Percentiles rank a stretch among this genome's conserved stretches.
These are phyloP conservation scores for Graphilbum fragrans DNA, from an alignment of 2,329 filamentous ascomycete genomes.

Conservation along the genomic window DNA sequence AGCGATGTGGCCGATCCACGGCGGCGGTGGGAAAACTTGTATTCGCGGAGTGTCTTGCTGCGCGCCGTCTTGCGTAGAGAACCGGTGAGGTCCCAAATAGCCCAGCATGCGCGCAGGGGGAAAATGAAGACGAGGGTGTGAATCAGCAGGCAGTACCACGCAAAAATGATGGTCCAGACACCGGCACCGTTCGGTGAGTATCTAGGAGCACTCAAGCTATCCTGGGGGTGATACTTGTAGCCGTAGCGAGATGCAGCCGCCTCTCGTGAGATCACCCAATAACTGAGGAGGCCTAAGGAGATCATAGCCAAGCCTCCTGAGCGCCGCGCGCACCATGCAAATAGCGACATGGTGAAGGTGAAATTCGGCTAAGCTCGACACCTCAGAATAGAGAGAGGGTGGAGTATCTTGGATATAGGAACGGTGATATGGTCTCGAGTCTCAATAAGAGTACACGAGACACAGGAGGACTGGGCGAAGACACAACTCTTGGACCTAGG, in stretches of 20 bases:
- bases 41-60: constrained; percentile 32
- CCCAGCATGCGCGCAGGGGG: constrained; percentile 49
- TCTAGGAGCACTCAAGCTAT: constrained; percentile 22
- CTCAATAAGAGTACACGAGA: too few species aligned
- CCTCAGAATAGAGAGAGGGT: too few species aligned
- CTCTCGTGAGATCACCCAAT: constrained; percentile 42
- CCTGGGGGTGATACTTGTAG: constrained; percentile 29
- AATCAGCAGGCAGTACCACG: constrained; percentile 53
- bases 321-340: constrained; percentile 40
- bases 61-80: constrained; percentile 32
- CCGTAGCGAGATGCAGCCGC: constrained; percentile 28
- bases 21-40: constrained; percentile 33
- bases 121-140: constrained; percentile 54
- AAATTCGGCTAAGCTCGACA: too few species aligned
- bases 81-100: constrained; percentile 44
- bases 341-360: constrained; percentile 34
- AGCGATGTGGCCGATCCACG: constrained; percentile 41
- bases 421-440: too few species aligned
- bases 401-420: too few species aligned
- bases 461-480: too few species aligned
- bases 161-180: constrained; percentile 40
- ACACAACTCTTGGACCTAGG: too few species aligned
- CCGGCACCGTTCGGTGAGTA: constrained; percentile 29
- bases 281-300: constrained; percentile 33
- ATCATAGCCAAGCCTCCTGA: constrained; percentile 44